A percentile compares a stretch with the other conserved stretches of the same genome.
phyloP scores from a whole-genome alignment of 495 filamentous ascomycete species.

The Acidomyces sp. region DNA sequence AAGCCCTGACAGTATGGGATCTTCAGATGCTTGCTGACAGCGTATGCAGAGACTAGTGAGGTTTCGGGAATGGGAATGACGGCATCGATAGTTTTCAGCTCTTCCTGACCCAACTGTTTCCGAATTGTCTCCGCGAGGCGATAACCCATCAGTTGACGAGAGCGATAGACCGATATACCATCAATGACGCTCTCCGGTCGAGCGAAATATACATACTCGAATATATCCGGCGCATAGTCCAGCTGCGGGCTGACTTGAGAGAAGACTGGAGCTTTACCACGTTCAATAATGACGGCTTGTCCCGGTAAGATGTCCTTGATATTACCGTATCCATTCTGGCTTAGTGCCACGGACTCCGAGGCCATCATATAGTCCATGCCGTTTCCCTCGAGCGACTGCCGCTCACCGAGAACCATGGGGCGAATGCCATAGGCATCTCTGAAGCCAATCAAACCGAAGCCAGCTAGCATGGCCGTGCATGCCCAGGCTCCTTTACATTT shows the following conservation, averaged over 20 bases:
- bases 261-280: conserved; percentile 62
- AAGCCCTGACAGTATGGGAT: conserved; percentile 78
- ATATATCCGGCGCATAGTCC: conserved; percentile 82
- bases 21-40: conserved; percentile 60
- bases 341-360: conserved; percentile 86
- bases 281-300: conserved; percentile 86
- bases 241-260: conserved; percentile 59
- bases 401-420: conserved; percentile 65
- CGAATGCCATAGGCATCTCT: conserved; percentile 83
- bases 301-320: conserved; percentile 79
- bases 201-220: conserved; percentile 82
- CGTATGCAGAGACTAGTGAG: conserved; percentile 69
- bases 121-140: conserved; percentile 71
- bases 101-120: conserved; percentile 57
- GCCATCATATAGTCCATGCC: conserved; percentile 92
- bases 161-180: conserved; percentile 80
- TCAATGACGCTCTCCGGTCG: conserved; percentile 85
- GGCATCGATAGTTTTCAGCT: conserved; percentile 74
- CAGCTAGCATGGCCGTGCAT: conserved; percentile 82
- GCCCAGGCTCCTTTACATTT: conserved; percentile 76
- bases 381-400: conserved; percentile 39
- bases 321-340: conserved; percentile 71
- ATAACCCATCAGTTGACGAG: conserved; percentile 83
- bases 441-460: conserved; percentile 82
- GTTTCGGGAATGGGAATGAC: conserved; percentile 86